Percentiles rank a stretch among this genome's conserved stretches.
These are phyloP conservation scores for Boletellus emodensis DNA, from an alignment of 768 basidiomycete genomes.

Conservation along the genomic window DNA sequence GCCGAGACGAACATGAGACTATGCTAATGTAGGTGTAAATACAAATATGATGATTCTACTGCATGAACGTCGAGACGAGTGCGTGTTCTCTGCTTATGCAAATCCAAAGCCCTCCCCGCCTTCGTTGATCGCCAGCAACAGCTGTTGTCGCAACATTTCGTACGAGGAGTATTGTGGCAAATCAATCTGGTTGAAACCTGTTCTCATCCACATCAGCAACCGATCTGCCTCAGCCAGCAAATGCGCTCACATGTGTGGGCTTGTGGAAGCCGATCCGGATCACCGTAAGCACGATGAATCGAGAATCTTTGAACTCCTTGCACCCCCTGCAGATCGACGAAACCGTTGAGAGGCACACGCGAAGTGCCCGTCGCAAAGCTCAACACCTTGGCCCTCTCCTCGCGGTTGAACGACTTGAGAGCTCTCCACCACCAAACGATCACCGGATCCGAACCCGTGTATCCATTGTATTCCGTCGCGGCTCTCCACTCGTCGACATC, in stretches of 20 bases:
- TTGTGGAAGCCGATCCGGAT: constrained; percentile 78
- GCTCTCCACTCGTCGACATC: constrained; percentile 97
- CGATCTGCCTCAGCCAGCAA: neutral
- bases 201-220: constrained; percentile 13
- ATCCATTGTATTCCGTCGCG: constrained; percentile 88
- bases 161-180: constrained; percentile 94
- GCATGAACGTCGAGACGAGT: constrained; percentile 6
- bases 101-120: constrained; percentile 96
- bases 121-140: constrained; percentile 91
- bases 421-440: constrained; percentile 99
- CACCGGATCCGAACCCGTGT: constrained; percentile 85
- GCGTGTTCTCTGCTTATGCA: constrained; percentile 34
- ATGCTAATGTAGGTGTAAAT: constrained; percentile 31
- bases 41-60: constrained; percentile 36
- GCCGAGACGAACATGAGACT: neutral
- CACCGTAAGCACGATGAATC: constrained; percentile 90
- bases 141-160: constrained; percentile 89
- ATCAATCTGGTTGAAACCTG: constrained; percentile 93
- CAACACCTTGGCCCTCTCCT: constrained; percentile 93
- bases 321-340: constrained; percentile 91
- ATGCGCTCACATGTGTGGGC: constrained; percentile 77
- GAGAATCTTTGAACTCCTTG: constrained; percentile 94
- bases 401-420: constrained; percentile 93
- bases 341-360: constrained; percentile 90
- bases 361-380: constrained; percentile 96